phyloP scores from a whole-genome alignment of 179 eudicot genomes.

The Gypsophila paniculata region DNA sequence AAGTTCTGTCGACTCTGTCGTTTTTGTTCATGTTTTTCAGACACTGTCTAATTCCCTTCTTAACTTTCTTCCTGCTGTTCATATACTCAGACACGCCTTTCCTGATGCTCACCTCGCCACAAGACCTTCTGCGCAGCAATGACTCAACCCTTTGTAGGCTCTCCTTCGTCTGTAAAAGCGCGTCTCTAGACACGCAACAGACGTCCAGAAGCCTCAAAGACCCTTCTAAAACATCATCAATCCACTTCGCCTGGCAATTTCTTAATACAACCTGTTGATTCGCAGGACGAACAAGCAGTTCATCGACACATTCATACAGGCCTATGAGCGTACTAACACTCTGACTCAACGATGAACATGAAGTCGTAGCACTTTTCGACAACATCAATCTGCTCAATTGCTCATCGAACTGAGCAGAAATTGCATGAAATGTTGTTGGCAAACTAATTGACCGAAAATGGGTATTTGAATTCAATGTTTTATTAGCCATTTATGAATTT shows the following conservation, averaged over 20 bases:
- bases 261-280: slow-evolving; percentile 20
- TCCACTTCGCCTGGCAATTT: slow-evolving; percentile 14
- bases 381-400: slow-evolving; percentile 31
- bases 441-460: slow-evolving; percentile 32
- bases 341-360: slow-evolving; percentile 23
- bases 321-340: slow-evolving; percentile 22
- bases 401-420: slow-evolving; percentile 20
- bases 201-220: slow-evolving; percentile 34
- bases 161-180: slow-evolving; percentile 23
- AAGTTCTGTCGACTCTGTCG: not conserved
- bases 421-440: slow-evolving; percentile 21
- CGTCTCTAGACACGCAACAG: slow-evolving; percentile 26
- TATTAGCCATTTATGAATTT: slow-evolving; percentile 8
- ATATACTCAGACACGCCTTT: slow-evolving; percentile 24
- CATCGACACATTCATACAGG: slow-evolving; percentile 28
- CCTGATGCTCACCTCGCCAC: slow-evolving; percentile 15
- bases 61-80: slow-evolving; percentile 21
- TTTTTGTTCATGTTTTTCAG: slow-evolving; percentile 12
- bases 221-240: slow-evolving; percentile 31
- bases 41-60: slow-evolving; percentile 1
- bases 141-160: slow-evolving; percentile 28
- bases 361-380: slow-evolving; percentile 30
- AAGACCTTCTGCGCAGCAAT: slow-evolving; percentile 28
- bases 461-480: not conserved
- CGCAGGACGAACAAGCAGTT: slow-evolving; percentile 29